Evolutionary conservation across 2,329 filamentous ascomycete genomes (phyloP), one percentile per base, ranked within the genome.

Genomic region (Penicillium sp.): DNA sequence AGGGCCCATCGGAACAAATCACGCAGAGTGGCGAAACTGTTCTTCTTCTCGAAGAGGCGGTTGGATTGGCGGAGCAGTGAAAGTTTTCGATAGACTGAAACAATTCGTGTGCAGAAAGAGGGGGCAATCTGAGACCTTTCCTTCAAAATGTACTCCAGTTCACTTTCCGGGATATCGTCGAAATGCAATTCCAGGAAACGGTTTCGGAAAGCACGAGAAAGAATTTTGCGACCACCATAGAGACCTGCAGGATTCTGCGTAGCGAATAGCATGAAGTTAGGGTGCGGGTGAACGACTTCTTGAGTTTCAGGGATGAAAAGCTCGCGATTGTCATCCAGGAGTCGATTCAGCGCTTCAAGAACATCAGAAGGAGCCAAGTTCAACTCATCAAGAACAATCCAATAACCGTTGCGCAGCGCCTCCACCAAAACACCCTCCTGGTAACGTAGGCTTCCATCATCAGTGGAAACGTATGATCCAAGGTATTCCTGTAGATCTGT

Each of bases 401-500:
- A 99, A 70, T 96, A 90, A 10, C 95, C 95, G 71, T 96, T 87
- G 46, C 93, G 85, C 72, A 99, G 85, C 5, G 95, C 95, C 72
- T 95, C 90, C 0, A 99, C 93, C 7, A 99, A 81, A 4, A 98
- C 83, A 52, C 95, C 95, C 75, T 99, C 96, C 71, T 96, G 92
- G 68, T 97, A 99, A 11, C 83, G 85, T 43, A 99, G 80, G 59
- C 90, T 90, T 5, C 96, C 96, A 69, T 96, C 90, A 0, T 86
- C 77, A 24, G 88, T 90, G 2, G 95, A 97, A 1, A 96, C 81
- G 65, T 99, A 99, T 0, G 92, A 96, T 19, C 95, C 95, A 6
- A 99, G 79, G 68, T 99, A 99, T 71, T 99, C 96, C 74, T 99
- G 95, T 37, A 99, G 80, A 73, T 99, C 95, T 0, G 95, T 99